Percentiles rank a stretch among this genome's conserved stretches.
Evolutionary conservation across 164 flowering plant genomes (phyloP).

Genomic region (Protea cynaroides): DNA sequence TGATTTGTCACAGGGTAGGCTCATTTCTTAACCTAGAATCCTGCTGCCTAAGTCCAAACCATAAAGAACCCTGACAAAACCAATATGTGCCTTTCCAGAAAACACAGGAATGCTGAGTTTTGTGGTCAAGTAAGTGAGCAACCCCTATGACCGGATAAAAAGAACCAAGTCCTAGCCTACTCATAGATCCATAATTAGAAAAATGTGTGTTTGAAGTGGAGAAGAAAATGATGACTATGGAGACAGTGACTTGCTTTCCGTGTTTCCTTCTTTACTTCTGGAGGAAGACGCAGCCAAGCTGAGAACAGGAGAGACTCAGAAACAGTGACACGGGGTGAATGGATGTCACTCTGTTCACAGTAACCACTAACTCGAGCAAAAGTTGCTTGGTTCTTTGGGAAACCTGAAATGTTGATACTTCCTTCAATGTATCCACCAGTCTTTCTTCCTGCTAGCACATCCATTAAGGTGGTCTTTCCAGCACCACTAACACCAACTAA

Average conservation of each 20-base stretch:
- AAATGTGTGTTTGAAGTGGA: neutral
- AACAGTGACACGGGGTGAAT: constrained; percentile 60
- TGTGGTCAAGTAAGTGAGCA: neutral
- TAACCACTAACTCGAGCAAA: constrained; percentile 66
- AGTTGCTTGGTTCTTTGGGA: constrained; percentile 51
- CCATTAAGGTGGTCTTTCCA: constrained; percentile 73
- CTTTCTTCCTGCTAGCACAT: constrained; percentile 62
- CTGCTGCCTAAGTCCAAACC: too few species aligned
- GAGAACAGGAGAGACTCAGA: constrained; percentile 58
- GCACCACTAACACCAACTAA: constrained; percentile 69
- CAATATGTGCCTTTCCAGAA: too few species aligned
- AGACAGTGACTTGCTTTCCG: constrained; percentile 22
- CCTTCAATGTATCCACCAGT: constrained; percentile 63
- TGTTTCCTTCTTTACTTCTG: constrained; percentile 36
- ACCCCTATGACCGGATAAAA: neutral
- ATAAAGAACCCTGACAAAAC: too few species aligned
- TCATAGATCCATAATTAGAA: neutral
- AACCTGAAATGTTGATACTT: constrained; percentile 49
- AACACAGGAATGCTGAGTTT: neutral
- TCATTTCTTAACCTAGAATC: too few species aligned
- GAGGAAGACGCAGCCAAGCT: constrained; percentile 60
- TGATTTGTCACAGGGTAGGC: too few species aligned
- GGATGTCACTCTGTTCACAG: constrained; percentile 65
- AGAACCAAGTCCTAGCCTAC: neutral
- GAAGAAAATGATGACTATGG: neutral